Evolutionary conservation across 805 yeast genomes (phyloP), one percentile per base, ranked within the genome.

Genomic region (Cyberlindnera mycetangii): DNA sequence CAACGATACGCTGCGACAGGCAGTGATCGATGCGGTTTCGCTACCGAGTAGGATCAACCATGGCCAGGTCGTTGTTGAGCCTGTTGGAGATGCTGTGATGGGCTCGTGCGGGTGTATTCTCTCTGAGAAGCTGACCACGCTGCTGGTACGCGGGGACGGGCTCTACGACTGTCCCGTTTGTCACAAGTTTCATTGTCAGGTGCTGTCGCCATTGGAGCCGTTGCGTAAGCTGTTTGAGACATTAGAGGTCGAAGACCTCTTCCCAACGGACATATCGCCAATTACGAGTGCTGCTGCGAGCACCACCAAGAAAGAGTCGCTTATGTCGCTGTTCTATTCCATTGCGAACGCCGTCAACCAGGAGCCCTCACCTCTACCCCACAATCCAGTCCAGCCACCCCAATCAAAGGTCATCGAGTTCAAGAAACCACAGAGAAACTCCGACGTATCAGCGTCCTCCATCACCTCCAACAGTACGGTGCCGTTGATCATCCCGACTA

Each of bases 31-130:
- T 19, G 31, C 50, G 2, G 16, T 54, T 2, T 45, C 50, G 2
- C 30, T 54, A 2, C 56, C 59, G 1, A 39, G 38, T 11, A n/a
- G 44, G n/a, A 31, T 46, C 14, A 49, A 48, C 20, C 19, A 31
- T 44, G 5, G 41, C 28, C 16, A 20, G 12, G 19, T 54, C 9
- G 28, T 49, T 6, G 39, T 19, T 9, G 42, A 47, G 17, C 50
- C 51, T 1, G 50, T 44, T 2, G 32, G 41, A 1, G 63, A 59
- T 44, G 56, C 63, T 4, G 56, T 64, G 2, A 58, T 67, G 24
- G 49, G 70, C 3, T 50, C 67, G 1, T 72, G 76, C 51, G 76
- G 76, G 1, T 69, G 74, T 51, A 40, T 71, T 2, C 54, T 71
- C 5, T 66, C 74, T 1, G 67, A 65, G 28, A 42, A 42, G 5